Conservation (phyloP, 1,284 basidiomycete genomes). For the Mycena citricolor region DNA sequence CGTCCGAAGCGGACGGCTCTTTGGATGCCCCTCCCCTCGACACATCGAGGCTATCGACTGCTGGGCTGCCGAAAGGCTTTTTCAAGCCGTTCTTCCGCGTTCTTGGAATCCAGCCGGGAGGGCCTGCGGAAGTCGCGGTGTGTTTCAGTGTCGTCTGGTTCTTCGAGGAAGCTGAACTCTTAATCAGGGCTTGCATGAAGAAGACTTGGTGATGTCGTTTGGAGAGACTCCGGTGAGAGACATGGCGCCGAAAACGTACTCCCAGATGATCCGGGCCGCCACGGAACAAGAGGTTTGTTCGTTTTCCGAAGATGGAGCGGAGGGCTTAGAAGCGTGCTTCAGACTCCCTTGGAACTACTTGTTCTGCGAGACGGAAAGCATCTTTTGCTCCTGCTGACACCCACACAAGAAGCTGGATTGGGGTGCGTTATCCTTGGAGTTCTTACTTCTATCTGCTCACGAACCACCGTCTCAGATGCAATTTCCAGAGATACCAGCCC, state of each 20-base stretch:
- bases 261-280: slow-evolving; percentile 16
- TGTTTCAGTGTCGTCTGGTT: neutral
- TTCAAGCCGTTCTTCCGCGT: slow-evolving; percentile 23
- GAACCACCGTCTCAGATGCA: slow-evolving; percentile 14
- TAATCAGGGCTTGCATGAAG: slow-evolving; percentile 17
- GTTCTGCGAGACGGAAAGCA: slow-evolving; percentile 16
- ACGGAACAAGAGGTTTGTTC: slow-evolving; percentile 12
- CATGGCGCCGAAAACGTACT: slow-evolving; percentile 16
- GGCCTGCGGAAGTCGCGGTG: slow-evolving; percentile 20
- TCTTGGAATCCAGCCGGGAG: slow-evolving; percentile 9
- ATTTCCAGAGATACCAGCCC: slow-evolving; percentile 19
- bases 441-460: neutral
- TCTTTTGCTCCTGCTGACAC: slow-evolving; percentile 10
- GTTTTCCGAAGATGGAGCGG: too few species aligned
- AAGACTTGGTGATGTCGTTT: slow-evolving; percentile 21
- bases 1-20: slow-evolving; percentile 1
- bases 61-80: slow-evolving; percentile 19
- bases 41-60: slow-evolving; percentile 9
- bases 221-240: slow-evolving; percentile 15
- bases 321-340: too few species aligned
- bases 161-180: neutral
- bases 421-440: slow-evolving; percentile 10
- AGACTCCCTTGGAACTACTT: slow-evolving; percentile 16
- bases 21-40: neutral
- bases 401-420: slow-evolving; percentile 11